Evolutionary conservation across 1,284 basidiomycete species (phyloP), one percentile per base, ranked within the genome.

Genomic region (Tremellales sp.): DNA sequence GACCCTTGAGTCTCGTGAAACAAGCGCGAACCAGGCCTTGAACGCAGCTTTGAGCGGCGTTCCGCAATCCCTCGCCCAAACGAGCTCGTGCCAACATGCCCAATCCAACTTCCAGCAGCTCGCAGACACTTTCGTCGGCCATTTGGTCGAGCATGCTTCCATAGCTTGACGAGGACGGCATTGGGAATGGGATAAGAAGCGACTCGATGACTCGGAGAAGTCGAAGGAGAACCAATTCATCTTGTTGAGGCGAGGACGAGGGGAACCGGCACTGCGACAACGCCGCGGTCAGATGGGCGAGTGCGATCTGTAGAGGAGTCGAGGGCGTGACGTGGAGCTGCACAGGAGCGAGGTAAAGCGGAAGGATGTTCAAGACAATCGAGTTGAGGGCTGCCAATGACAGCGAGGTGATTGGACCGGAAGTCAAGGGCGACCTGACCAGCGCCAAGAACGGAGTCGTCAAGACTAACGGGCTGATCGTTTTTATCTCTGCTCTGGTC

Each of bases 191-290:
- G 51, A 84, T 83, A 60, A 94, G 79, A 62, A 89, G 84, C 66
- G 89, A 85, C 56, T 88, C 83, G 54, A 98, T 92, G 10, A 97
- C 85, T 12, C 86, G 83, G 76, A 98, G 83, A 57, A 98, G 92
- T 66, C 87, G 87, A 46, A 96, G 80, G 12, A 98, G 79, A 4
- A 97, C 92, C 5, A 97, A 87, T 73, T 99, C 96, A 73, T 98
- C 96, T 15, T 91, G 87, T 23, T 90, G 89, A 3, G 87, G 89
- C 65, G 97, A 93, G 58, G 88, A 94, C 6, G 91, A 89, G 72
- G 98, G 96, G 68, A 98, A 99, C 72, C 96, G 92, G 79, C 94
- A 97, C 64, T 91, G 90, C 7, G 93, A 90, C 10, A 94, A 82
- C 0, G 93, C 86, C 51, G 82, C 85, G 65, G 92, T 94, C 49